Evolutionary conservation across 768 basidiomycete species (phyloP), one percentile per base, ranked within the genome.

Genomic region (Coprinopsis strossmayeri): DNA sequence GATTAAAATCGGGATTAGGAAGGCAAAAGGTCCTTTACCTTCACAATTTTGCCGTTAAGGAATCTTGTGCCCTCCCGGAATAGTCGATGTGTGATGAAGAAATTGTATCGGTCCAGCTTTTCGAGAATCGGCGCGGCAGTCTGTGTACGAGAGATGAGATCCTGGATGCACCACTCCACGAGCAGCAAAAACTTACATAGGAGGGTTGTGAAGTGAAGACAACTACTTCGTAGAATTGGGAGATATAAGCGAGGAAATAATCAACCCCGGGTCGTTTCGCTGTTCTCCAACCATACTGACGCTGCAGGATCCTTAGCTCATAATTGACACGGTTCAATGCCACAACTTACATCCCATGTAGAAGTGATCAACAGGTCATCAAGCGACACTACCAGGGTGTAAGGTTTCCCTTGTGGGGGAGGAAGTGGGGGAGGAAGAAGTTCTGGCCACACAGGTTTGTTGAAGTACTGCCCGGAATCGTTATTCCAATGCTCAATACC

Each of bases 201-300:
- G 78, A 74, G 48, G 88, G 79, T 68, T 95, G 91, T 15, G 83
- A 77, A 9, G 94, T 98, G 70, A 98, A 99, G 46, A 99, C 73
- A 27, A 98, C 95, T 49, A 98, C 81, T 71, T 99, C 96, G 63
- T 92, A 99, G 71, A 98, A 99, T 61, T 97, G 95, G 0, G 92
- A 91, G 41, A 99, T 79, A 64, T 99, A 99, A 23, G 81, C 94
- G 27, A 99, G 74, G 78, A 99, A 99, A 69, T 99, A 98, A 62
- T 99, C 96, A 13, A 93, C 89, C 3, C 96, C 96, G 1, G 96
- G 95, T 27, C 96, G 82, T 69, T 98, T 99, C 3, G 94, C 95
- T 2, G 95, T 97, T 55, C 91, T 76, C 95, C 96, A 99, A 45
- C 96, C 96, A 58, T 90, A 76, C 68, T 90, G 80, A 47, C 94